Evolutionary conservation across 371 early-diverging fungal species (phyloP).

Genomic region (Entomophthora muscae): DNA sequence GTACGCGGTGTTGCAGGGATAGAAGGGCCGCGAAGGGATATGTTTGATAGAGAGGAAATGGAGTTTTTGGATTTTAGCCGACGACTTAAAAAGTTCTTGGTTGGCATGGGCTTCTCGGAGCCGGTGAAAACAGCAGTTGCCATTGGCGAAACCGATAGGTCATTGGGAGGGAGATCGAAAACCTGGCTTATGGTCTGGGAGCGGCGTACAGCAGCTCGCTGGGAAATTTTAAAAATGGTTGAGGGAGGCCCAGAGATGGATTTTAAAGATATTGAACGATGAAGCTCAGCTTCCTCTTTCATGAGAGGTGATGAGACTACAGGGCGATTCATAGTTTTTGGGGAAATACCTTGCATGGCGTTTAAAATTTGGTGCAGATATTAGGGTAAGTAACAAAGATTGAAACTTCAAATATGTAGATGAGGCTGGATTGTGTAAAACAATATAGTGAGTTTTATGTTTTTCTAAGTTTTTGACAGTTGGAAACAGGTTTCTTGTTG

Average conservation of each 20-base stretch:
- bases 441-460: too few relatives aligned
- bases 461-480: too few relatives aligned
- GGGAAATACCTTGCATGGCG: not conserved
- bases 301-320: conserved; percentile 2
- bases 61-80: conserved; percentile 4
- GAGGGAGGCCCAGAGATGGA: not conserved
- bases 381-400: too few relatives aligned
- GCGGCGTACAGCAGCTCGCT: not conserved
- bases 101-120: not conserved
- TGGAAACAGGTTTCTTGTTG: too few relatives aligned
- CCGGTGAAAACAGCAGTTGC: conserved; percentile 5
- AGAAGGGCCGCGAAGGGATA: not conserved
- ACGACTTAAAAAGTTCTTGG: conserved; percentile 2
- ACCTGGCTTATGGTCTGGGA: conserved; percentile 7
- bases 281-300: not conserved
- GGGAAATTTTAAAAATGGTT: not conserved
- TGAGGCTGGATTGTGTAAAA: too few relatives aligned
- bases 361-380: too few relatives aligned
- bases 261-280: not conserved
- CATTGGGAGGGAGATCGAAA: conserved; percentile 1
- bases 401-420: too few relatives aligned
- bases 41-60: not conserved
- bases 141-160: conserved; percentile 4
- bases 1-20: not conserved
- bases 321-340: not conserved